These are phyloP conservation scores for Aspergillus leporis DNA, from an alignment of 495 filamentous ascomycete genomes.

Conservation along the genomic window DNA sequence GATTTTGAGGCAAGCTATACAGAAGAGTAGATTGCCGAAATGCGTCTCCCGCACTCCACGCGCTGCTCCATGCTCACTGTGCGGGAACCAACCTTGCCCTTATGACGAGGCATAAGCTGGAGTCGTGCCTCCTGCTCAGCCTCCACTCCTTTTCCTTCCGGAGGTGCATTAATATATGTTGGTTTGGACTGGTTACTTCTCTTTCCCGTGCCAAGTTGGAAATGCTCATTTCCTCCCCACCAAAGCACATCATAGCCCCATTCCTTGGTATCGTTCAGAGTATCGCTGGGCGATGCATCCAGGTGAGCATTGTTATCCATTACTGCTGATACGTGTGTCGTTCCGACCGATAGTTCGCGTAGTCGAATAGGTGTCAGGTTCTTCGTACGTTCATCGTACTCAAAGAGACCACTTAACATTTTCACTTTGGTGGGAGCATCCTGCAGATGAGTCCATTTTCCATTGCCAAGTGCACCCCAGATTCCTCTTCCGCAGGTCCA, in stretches of 20 bases:
- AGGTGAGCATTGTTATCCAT: slow-evolving; percentile 76
- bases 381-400: slow-evolving; percentile 76
- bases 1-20: slow-evolving; percentile 18
- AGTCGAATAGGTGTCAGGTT: slow-evolving; percentile 75
- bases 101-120: slow-evolving; percentile 80
- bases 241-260: slow-evolving; percentile 85
- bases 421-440: slow-evolving; percentile 79
- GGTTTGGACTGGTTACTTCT: slow-evolving; percentile 75
- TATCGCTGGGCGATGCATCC: slow-evolving; percentile 42
- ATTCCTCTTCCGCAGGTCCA: slow-evolving; percentile 88
- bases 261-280: slow-evolving; percentile 55
- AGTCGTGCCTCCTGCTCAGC: slow-evolving; percentile 70
- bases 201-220: slow-evolving; percentile 89
- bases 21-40: slow-evolving; percentile 75
- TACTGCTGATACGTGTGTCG: slow-evolving; percentile 75
- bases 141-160: slow-evolving; percentile 46
- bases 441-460: slow-evolving; percentile 89
- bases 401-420: slow-evolving; percentile 73
- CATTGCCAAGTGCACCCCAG: slow-evolving; percentile 77
- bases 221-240: slow-evolving; percentile 94
- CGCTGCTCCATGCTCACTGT: slow-evolving; percentile 79
- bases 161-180: slow-evolving; percentile 74
- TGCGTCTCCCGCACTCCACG: slow-evolving; percentile 80
- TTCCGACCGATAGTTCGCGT: slow-evolving; percentile 67
- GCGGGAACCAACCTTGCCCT: slow-evolving; percentile 62